Base-by-base conservation (phyloP, 306 rosid genomes). In the Inga oerstediana region DNA sequence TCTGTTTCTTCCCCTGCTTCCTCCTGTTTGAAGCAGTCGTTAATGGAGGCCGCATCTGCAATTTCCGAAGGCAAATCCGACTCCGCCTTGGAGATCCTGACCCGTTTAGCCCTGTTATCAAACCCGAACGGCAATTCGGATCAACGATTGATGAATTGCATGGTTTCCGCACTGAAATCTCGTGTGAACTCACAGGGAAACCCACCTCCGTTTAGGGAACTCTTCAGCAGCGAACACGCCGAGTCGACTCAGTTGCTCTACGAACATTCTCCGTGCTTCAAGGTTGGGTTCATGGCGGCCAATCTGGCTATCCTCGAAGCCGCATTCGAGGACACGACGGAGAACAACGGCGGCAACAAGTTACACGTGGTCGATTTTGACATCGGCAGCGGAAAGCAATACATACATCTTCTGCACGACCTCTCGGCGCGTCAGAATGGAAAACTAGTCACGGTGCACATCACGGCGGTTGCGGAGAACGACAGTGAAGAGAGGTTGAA, bases 331-430 rank as follows among this genome's bases (percentile, higher is more conserved):
- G 94, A 89, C 37, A 78, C 75, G 34, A 20, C 86, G 2, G 79
- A 75, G 37, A 79, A 51, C 61, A 81, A 34, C 74, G 76, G n/a
- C 3, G 74, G 45, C 4, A 74, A 74, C 83, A 85, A 84, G 73
- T 64, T 96, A 14, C 96, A 93, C 46, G 93, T 96, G 17, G 81
- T 96, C 32, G 99, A 96, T 88, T 96, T 96, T 32, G 98, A 92
- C 39, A 90, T 96, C 39, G 97, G 97, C 15, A 84, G 89, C 43
- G 99, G 94, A 0, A 83, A 80, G 13, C 98, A 91, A 79, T 96
- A 92, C 48, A 8, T 27, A 51, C 71, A 27, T 7, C 98, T 96
- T 2, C 76, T 96, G 10, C 88, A 67, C 76, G 83, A 65, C 75
- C 93, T 96, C 10, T 20, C 82, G 5, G 52, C 72, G 67, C 93